Evolutionary conservation across 2,329 filamentous ascomycete species (phyloP).

Genomic region (Fusarium annulatum): DNA sequence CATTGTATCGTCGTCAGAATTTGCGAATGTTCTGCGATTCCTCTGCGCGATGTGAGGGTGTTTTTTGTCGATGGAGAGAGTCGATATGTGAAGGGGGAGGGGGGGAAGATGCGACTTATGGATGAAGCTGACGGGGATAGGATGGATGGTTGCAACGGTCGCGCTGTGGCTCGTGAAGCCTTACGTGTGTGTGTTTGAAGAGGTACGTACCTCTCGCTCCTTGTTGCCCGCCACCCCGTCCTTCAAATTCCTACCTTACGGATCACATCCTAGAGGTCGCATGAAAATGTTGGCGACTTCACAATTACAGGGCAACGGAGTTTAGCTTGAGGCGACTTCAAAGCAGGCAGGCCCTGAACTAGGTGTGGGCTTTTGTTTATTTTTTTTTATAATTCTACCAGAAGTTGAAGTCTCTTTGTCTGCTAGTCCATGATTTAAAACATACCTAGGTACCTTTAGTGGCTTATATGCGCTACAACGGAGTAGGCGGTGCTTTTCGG

Average conservation of each 20-base stretch:
- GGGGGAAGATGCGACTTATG: constrained; percentile 29
- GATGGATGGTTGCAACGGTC: constrained; percentile 14
- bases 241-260: not conserved
- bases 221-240: not conserved
- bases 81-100: constrained; percentile 5
- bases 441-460: not conserved
- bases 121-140: constrained; percentile 31
- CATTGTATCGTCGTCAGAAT: constrained; percentile 53
- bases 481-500: constrained; percentile 1
- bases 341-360: not conserved
- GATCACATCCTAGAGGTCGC: not conserved
- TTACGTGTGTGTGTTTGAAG: constrained; percentile 25
- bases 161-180: constrained; percentile 33
- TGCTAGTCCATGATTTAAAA: not conserved
- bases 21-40: not conserved
- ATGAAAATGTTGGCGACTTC: not conserved
- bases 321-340: not conserved
- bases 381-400: not conserved
- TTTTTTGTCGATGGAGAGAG: constrained; percentile 21
- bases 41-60: constrained; percentile 21
- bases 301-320: not conserved
- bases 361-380: too few species aligned
- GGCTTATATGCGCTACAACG: not conserved
- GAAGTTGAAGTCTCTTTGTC: not conserved
- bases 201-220: constrained; percentile 15